phyloP scores from a whole-genome alignment of 768 basidiomycete genomes.

The Kwoniella bestiolae region DNA sequence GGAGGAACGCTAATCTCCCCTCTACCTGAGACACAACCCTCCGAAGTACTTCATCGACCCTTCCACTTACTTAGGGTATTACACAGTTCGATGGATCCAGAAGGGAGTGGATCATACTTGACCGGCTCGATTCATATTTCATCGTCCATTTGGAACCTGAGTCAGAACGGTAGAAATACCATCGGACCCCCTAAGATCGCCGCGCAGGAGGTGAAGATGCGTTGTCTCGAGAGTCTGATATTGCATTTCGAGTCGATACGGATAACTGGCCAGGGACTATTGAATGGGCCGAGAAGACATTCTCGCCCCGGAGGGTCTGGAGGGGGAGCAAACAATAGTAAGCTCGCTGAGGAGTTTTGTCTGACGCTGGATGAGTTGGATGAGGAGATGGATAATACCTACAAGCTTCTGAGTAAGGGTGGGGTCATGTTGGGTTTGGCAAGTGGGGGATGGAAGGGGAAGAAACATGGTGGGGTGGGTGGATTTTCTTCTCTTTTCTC shows the following conservation, averaged over 20 bases:
- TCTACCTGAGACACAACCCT: conserved; percentile 43
- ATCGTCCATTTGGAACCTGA: conserved; percentile 40
- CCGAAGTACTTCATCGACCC: conserved; percentile 34
- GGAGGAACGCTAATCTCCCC: conserved; percentile 40
- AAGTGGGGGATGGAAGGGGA: conserved; percentile 49
- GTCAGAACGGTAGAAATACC: neutral
- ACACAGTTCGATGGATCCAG: conserved; percentile 43
- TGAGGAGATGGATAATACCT: conserved; percentile 45
- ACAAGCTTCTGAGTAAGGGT: conserved; percentile 35
- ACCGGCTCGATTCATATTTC: conserved; percentile 43
- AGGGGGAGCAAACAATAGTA: neutral
- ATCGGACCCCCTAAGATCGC: conserved; percentile 35
- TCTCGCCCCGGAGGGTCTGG: too few species aligned
- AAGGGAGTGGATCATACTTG: conserved; percentile 34
- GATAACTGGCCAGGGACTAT: conserved; percentile 24
- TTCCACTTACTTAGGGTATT: conserved; percentile 48
- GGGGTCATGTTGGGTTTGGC: conserved; percentile 36
- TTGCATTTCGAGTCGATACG: conserved; percentile 34
- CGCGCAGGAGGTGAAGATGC: conserved; percentile 44
- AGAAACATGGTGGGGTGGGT: conserved; percentile 39
- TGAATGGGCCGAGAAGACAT: too few species aligned
- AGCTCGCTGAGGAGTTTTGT: conserved; percentile 31
- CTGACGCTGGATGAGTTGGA: conserved; percentile 41
- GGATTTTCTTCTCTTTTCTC: too few species aligned
- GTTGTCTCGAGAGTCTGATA: conserved; percentile 35